Percentiles rank a stretch among this genome's conserved stretches.
phyloP scores from a whole-genome alignment of 495 filamentous ascomycete species.

The Aspergillus affinis region DNA sequence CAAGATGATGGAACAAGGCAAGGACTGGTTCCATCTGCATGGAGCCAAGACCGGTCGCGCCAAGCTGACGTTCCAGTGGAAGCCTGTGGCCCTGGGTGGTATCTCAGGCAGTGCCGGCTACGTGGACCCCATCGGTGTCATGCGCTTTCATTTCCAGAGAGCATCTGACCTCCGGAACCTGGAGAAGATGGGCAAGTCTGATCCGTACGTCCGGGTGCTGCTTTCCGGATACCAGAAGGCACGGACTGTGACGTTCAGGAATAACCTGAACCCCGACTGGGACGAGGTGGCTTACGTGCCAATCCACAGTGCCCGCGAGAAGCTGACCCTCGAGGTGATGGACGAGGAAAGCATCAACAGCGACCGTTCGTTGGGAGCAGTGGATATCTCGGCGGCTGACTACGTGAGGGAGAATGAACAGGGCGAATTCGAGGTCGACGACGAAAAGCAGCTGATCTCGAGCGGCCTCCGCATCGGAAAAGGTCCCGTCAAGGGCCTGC shows the following conservation, averaged over 20 bases:
- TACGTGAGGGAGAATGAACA: slow-evolving; percentile 75
- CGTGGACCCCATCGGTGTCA: slow-evolving; percentile 86
- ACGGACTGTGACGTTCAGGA: slow-evolving; percentile 91
- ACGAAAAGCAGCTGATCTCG: slow-evolving; percentile 63
- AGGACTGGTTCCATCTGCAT: slow-evolving; percentile 92
- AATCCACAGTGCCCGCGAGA: slow-evolving; percentile 82
- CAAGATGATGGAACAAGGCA: slow-evolving; percentile 84
- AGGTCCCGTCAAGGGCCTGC: slow-evolving; percentile 69
- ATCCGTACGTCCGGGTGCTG: slow-evolving; percentile 86
- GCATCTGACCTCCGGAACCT: slow-evolving; percentile 84
- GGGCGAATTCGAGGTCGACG: slow-evolving; percentile 80
- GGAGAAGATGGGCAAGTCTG: slow-evolving; percentile 94
- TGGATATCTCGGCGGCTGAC: slow-evolving; percentile 73
- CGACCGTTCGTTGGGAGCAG: slow-evolving; percentile 78
- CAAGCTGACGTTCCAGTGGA: slow-evolving; percentile 91
- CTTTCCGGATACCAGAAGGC: slow-evolving; percentile 87
- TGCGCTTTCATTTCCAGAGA: slow-evolving; percentile 88
- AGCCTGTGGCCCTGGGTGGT: slow-evolving; percentile 83
- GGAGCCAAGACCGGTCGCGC: slow-evolving; percentile 79
- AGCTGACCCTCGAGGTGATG: slow-evolving; percentile 89
- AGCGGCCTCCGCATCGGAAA: slow-evolving; percentile 65
- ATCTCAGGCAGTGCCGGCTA: slow-evolving; percentile 81
- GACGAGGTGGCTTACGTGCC: slow-evolving; percentile 95
- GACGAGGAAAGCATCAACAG: slow-evolving; percentile 86
- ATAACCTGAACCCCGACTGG: slow-evolving; percentile 93